These are phyloP conservation scores for Babesia ovis DNA, from an alignment of 169 alveolate genomes.

Conservation along the genomic window DNA sequence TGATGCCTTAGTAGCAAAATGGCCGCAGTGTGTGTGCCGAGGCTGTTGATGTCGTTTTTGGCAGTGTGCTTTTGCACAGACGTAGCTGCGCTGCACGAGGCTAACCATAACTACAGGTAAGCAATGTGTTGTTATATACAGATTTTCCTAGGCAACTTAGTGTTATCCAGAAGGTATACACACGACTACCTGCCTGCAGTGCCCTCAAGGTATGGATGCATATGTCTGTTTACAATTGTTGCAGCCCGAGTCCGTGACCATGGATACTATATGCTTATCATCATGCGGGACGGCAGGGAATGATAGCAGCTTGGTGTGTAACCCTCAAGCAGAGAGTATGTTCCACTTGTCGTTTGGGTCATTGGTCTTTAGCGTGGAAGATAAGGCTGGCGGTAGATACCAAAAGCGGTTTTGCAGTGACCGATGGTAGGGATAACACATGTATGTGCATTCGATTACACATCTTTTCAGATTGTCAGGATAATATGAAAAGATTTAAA, in stretches of 20 bases:
- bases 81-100: conserved; percentile 4
- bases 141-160: background rate
- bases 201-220: conserved; percentile 29
- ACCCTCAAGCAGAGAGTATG: conserved; percentile 69
- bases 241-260: conserved; percentile 65
- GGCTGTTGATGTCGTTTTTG: conserved; percentile 15
- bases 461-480: conserved; percentile 41
- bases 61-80: background rate
- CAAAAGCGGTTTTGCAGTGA: conserved; percentile 17
- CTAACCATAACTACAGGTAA: background rate
- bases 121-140: background rate
- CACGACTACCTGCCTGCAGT: conserved; percentile 45
- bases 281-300: conserved; percentile 28
- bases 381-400: conserved; percentile 46
- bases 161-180: conserved; percentile 42
- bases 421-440: conserved; percentile 14
- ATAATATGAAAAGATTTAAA: conserved; percentile 25
- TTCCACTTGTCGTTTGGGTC: background rate
- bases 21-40: conserved; percentile 17
- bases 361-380: conserved; percentile 60
- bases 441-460: background rate
- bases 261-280: conserved; percentile 55
- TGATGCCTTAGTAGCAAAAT: background rate
- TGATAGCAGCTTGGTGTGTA: conserved; percentile 51
- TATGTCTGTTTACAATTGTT: background rate